Percentiles rank a stretch among this genome's conserved stretches.
Conservation (phyloP, 208 protist species). For the Novymonas esmeraldas region DNA sequence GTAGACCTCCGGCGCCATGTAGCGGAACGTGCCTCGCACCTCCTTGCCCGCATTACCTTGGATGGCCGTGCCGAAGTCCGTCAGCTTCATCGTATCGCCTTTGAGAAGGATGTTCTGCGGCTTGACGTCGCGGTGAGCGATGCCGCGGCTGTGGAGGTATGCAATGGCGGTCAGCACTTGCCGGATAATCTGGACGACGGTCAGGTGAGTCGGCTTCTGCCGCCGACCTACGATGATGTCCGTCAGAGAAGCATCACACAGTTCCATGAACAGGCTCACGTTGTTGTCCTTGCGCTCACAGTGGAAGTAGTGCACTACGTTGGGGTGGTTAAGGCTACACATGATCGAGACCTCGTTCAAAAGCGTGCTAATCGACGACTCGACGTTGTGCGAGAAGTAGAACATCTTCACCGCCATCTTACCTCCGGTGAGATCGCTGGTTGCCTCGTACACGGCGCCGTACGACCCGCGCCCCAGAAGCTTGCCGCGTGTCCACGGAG, state of each 20-base stretch:
- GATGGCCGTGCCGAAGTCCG: conserved; percentile 96
- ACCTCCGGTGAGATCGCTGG: conserved; percentile 90
- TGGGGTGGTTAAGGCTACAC: conserved; percentile 91
- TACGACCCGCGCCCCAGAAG: conserved; percentile 88
- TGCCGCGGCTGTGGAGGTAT: conserved; percentile 97
- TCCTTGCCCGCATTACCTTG: conserved; percentile 70
- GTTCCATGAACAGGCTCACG: conserved; percentile 93
- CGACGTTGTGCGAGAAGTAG: conserved; percentile 74
- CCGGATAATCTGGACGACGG: conserved; percentile 85
- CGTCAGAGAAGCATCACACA: conserved; percentile 85
- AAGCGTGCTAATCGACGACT: conserved; percentile 79
- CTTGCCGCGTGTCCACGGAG: conserved; percentile 90
- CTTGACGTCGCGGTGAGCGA: conserved; percentile 98
- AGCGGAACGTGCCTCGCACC: conserved; percentile 90
- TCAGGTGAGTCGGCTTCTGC: conserved; percentile 59
- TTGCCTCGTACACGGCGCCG: conserved; percentile 90
- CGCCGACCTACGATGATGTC: conserved; percentile 72
- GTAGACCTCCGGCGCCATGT: conserved; percentile 94
- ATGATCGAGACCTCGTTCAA: conserved; percentile 93
- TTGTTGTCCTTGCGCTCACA: conserved; percentile 88
- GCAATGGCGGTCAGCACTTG: conserved; percentile 95
- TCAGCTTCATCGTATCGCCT: conserved; percentile 94
- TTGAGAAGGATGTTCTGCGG: conserved; percentile 96
- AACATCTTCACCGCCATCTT: conserved; percentile 95
- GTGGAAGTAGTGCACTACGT: conserved; percentile 94